These are phyloP conservation scores for Leccinum imitatum DNA, from an alignment of 768 basidiomycete species.

Conservation along the genomic window DNA sequence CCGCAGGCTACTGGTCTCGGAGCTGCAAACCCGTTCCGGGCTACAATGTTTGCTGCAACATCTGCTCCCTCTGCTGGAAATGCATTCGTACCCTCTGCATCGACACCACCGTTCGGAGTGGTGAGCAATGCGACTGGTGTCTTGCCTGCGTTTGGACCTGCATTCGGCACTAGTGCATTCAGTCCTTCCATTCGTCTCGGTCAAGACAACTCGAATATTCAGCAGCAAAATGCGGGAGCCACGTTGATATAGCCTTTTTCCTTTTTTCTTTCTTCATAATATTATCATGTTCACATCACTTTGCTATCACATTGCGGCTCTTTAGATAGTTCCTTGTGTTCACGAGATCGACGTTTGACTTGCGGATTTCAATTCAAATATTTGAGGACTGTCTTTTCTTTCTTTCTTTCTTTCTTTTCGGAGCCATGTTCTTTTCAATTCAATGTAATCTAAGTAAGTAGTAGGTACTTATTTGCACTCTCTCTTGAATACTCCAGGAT, in stretches of 20 bases:
- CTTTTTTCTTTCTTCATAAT: background rate
- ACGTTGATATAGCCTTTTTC: constrained; percentile 46
- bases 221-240: constrained; percentile 44
- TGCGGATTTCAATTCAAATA: constrained; percentile 12
- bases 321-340: constrained; percentile 5
- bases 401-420: background rate
- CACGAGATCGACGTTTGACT: background rate
- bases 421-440: constrained; percentile 5
- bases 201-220: constrained; percentile 23
- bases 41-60: constrained; percentile 51
- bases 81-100: constrained; percentile 22
- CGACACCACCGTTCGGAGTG: constrained; percentile 27
- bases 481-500: constrained; percentile 17
- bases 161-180: constrained; percentile 25
- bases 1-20: constrained; percentile 62
- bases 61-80: constrained; percentile 17
- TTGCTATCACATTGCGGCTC: background rate
- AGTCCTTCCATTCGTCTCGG: constrained; percentile 15
- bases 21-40: constrained; percentile 63
- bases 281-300: background rate
- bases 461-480: constrained; percentile 9
- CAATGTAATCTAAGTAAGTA: constrained; percentile 29
- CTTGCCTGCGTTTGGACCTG: constrained; percentile 12
- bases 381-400: constrained; percentile 5
- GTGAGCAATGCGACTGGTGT: constrained; percentile 13